Conservation (phyloP, 352 stramenopile species). For the Plasmopara muralis region DNA sequence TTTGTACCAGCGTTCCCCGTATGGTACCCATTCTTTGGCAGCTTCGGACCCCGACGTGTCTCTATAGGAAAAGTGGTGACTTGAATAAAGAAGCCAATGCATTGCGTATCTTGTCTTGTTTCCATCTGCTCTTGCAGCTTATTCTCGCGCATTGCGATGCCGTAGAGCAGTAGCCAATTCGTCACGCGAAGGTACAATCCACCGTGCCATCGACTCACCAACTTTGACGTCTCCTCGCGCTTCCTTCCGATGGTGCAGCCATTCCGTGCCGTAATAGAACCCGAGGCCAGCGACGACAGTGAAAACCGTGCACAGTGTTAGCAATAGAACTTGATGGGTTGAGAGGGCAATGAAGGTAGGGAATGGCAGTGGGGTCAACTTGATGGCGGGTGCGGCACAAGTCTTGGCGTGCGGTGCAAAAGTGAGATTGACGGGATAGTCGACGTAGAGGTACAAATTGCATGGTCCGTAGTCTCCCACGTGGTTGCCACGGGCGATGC, state of each 20-base stretch:
- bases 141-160: conserved; percentile 13
- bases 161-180: conserved; percentile 42
- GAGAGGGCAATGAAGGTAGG: conserved; percentile 36
- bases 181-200: conserved; percentile 60
- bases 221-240: conserved; percentile 36
- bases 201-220: conserved; percentile 51
- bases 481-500: conserved; percentile 43
- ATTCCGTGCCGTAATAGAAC: conserved; percentile 42
- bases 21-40: conserved; percentile 22
- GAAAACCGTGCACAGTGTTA: conserved; percentile 34
- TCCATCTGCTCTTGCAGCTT: too few relatives aligned
- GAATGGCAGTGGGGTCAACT: conserved; percentile 36
- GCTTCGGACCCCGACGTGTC: conserved; percentile 31
- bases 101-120: too few relatives aligned
- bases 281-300: conserved; percentile 34
- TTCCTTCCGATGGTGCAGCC: conserved; percentile 34
- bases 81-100: too few relatives aligned
- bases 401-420: conserved; percentile 15
- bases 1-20: conserved; percentile 26
- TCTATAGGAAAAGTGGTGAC: conserved; percentile 13
- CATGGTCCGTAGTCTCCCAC: conserved; percentile 42
- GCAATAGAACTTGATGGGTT: conserved; percentile 24
- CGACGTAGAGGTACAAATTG: conserved; percentile 69
- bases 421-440: conserved; percentile 57
- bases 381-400: conserved; percentile 25